Evolutionary conservation across 192 early-diverging fungal species (phyloP).

Genomic region (Mortierella antarctica): DNA sequence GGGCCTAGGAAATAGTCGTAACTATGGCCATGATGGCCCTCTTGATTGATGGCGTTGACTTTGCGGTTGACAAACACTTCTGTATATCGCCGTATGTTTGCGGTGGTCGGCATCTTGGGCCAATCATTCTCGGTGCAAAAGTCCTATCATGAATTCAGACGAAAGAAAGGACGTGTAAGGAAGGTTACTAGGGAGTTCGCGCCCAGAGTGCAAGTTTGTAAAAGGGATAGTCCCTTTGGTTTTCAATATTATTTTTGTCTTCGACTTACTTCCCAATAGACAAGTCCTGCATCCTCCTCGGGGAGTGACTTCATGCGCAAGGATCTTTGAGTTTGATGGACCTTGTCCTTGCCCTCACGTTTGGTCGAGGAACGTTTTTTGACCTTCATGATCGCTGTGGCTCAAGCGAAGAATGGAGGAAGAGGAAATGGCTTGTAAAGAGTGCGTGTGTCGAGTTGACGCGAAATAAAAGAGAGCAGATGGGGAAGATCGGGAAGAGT

Average conservation of each 20-base stretch:
- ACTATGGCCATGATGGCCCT: neutral
- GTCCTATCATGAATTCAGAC: neutral
- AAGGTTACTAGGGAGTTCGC: too few species aligned
- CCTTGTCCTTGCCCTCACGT: neutral
- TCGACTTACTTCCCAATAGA: constrained; percentile 12
- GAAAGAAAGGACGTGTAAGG: neutral
- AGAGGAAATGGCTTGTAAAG: neutral
- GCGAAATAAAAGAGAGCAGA: neutral
- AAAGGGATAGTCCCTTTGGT: neutral
- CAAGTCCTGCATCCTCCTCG: constrained; percentile 7
- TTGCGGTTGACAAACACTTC: constrained; percentile 5
- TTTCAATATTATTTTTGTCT: neutral
- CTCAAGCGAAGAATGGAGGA: neutral
- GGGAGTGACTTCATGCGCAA: constrained; percentile 14
- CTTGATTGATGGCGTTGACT: neutral
- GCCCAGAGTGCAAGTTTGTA: too few species aligned
- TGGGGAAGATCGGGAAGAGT: neutral
- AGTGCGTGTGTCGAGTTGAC: neutral
- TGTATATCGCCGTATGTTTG: constrained; percentile 7
- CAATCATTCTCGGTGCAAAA: neutral
- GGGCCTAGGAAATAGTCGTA: neutral
- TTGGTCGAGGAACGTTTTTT: constrained; percentile 1
- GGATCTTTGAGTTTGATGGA: neutral
- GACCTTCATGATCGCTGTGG: constrained; percentile 4
- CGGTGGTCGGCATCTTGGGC: constrained; percentile 1